A percentile compares a stretch with the other conserved stretches of the same genome.
Evolutionary conservation across 78 protist species (phyloP).

Genomic region (Isochrysis galbana): DNA sequence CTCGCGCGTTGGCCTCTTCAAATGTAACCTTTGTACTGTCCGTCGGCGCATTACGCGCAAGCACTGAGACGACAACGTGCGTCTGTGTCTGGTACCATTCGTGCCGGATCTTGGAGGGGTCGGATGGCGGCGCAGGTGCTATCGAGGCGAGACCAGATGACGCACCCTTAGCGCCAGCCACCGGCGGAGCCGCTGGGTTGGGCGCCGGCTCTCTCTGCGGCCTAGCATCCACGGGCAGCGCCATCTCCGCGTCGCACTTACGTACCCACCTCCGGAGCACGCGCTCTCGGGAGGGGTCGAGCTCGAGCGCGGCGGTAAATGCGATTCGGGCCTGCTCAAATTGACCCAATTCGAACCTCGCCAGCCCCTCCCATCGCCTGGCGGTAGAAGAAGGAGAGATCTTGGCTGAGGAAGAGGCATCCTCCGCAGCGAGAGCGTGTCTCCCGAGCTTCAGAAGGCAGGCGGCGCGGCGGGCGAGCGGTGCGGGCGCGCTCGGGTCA

Average conservation of each 20-base stretch:
- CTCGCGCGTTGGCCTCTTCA: neutral
- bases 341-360: conserved; percentile 55
- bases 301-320: conserved; percentile 50
- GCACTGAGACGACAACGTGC: conserved; percentile 61
- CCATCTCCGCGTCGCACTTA: conserved; percentile 53
- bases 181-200: conserved; percentile 22
- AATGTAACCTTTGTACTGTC: conserved; percentile 27
- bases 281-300: conserved; percentile 19
- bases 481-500: conserved; percentile 29
- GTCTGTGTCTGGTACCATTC: conserved; percentile 79
- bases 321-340: conserved; percentile 64
- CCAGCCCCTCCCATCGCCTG: conserved; percentile 49
- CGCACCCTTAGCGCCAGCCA: neutral
- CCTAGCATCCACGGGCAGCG: neutral
- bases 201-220: too few species aligned
- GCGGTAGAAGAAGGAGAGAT: conserved; percentile 48
- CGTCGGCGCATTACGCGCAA: conserved; percentile 50
- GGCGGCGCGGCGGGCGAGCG: conserved; percentile 50
- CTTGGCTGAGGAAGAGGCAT: conserved; percentile 46
- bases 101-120: conserved; percentile 60
- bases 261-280: conserved; percentile 65
- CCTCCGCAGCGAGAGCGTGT: conserved; percentile 53
- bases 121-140: conserved; percentile 37
- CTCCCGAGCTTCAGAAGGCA: conserved; percentile 51
- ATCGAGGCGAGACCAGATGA: neutral